Percentiles rank a stretch among this genome's conserved stretches.
Conservation (phyloP, 805 yeast species). For the Saturnispora diversa region DNA sequence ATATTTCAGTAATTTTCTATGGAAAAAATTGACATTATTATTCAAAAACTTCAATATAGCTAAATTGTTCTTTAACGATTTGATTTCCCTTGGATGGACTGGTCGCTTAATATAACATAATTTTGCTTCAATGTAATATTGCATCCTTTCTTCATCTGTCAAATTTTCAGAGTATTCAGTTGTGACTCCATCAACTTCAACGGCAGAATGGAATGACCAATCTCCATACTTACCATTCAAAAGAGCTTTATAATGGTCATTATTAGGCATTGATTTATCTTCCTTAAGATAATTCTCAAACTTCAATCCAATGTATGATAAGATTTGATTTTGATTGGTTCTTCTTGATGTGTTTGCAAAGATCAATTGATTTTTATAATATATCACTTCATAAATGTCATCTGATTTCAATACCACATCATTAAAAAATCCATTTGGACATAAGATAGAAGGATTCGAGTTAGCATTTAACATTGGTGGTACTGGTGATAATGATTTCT, state of each 20-base stretch:
- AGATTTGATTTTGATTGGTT: conserved; percentile 2
- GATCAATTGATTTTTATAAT: conserved; percentile 11
- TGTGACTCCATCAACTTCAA: conserved; percentile 13
- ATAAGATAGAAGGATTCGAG: conserved; percentile 4
- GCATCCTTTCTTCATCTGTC: background rate
- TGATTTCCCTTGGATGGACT: background rate
- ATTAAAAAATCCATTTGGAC: conserved; percentile 14
- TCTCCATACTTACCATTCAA: conserved; percentile 10
- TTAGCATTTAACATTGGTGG: too few relatives aligned
- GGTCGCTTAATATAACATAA: background rate
- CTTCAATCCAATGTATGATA: conserved; percentile 15
- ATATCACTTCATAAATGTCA: conserved; percentile 11
- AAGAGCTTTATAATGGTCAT: conserved; percentile 12
- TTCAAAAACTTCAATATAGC: conserved; percentile 5
- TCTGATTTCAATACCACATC: conserved; percentile 8
- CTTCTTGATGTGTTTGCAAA: conserved; percentile 13
- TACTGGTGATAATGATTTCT: too few relatives aligned
- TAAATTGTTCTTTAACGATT: background rate
- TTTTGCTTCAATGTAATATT: conserved; percentile 12
- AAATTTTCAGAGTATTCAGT: background rate
- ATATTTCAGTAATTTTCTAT: conserved; percentile 6
- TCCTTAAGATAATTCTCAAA: conserved; percentile 15
- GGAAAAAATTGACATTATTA: conserved; percentile 1
- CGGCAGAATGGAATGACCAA: conserved; percentile 11
- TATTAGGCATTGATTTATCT: conserved; percentile 5